Base-by-base conservation (phyloP, 192 early-diverging fungal species). In the Backusella australiensis region DNA sequence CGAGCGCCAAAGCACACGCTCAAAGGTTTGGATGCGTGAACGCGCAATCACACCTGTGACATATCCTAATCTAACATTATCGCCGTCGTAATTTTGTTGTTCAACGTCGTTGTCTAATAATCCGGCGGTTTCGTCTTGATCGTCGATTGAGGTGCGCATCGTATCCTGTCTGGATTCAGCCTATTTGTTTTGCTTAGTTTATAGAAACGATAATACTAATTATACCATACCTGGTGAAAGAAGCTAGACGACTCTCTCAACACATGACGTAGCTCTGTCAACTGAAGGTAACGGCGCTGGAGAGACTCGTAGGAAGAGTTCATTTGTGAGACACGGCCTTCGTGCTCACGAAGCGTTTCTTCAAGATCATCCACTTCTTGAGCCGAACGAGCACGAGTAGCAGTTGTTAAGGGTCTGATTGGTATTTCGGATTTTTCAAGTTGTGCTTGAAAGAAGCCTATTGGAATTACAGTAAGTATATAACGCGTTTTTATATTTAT, bases 321-420 rank as follows among this genome's bases (percentile, higher is more conserved):
- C 92, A 99, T 93, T 74, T 96, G 90, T 41, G 87, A 76, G 36
- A 98, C 86, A 19, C 94, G 90, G 49, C 79, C 83, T 84, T 99
- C 97, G 81, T 95, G 91, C 65, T 94, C 94, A 34, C 75, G 81
- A 35, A 99, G 85, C 9, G 85, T 84, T 71, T 90, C 91, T 81
- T 96, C 95, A 67, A 99, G 88, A 75, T 98, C 95, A 83, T 98
- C 97, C 68, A 99, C 89, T 82, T 98, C 96, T 73, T 94, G 92
- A 46, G 94, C 93, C 14, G 92, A 92, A 15, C 93, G 89, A 4
- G 94, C 89, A 9, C 89, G 88, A 32, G 88, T 84, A 41, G 87
- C 77, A 32, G 86, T 70, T 66, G 81, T 74, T 66, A 87, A 67
- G 42, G 85, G 77, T 32, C 83, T 83, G 32, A 92, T 74, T 26